Evolutionary conservation across 768 basidiomycete genomes (phyloP).

Genomic region (Trichaptum fuscoviolaceum): DNA sequence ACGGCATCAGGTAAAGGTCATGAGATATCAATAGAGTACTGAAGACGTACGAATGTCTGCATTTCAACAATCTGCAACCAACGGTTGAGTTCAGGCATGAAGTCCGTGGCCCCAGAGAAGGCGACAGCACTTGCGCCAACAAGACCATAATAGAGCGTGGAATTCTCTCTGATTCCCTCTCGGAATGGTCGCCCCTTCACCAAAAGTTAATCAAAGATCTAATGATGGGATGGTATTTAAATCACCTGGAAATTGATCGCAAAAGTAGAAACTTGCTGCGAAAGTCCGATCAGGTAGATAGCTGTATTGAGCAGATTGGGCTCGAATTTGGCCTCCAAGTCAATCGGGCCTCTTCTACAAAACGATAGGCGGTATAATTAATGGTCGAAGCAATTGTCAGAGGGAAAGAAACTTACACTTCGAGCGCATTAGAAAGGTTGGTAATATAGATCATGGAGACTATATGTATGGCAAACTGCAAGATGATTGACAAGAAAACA

Average conservation of each 20-base stretch:
- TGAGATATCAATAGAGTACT: not conserved
- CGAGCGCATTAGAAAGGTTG: slow-evolving; percentile 67
- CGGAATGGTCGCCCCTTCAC: slow-evolving; percentile 90
- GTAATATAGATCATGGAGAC: slow-evolving; percentile 90
- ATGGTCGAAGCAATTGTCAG: slow-evolving; percentile 2
- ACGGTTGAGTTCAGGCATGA: slow-evolving; percentile 90
- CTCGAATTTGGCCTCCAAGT: slow-evolving; percentile 95
- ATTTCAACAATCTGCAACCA: slow-evolving; percentile 98
- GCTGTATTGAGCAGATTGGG: slow-evolving; percentile 94
- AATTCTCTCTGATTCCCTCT: slow-evolving; percentile 94
- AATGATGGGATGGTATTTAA: not conserved
- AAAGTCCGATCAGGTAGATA: slow-evolving; percentile 91
- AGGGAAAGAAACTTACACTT: slow-evolving; percentile 52
- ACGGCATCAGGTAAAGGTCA: slow-evolving; percentile 2
- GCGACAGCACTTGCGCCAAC: slow-evolving; percentile 87
- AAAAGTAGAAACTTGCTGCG: slow-evolving; percentile 98
- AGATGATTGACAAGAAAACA: slow-evolving; percentile 82
- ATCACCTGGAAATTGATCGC: slow-evolving; percentile 92
- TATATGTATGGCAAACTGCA: slow-evolving; percentile 95
- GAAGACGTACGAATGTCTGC: slow-evolving; percentile 58
- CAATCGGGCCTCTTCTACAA: slow-evolving; percentile 66
- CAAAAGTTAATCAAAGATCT: not conserved
- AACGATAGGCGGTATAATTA: not conserved
- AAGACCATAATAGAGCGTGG: slow-evolving; percentile 89
- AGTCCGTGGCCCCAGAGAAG: slow-evolving; percentile 89